Percentiles rank a stretch among this genome's conserved stretches.
Evolutionary conservation across 768 basidiomycete genomes (phyloP).

Genomic region (Hysterangium stoloniferum): DNA sequence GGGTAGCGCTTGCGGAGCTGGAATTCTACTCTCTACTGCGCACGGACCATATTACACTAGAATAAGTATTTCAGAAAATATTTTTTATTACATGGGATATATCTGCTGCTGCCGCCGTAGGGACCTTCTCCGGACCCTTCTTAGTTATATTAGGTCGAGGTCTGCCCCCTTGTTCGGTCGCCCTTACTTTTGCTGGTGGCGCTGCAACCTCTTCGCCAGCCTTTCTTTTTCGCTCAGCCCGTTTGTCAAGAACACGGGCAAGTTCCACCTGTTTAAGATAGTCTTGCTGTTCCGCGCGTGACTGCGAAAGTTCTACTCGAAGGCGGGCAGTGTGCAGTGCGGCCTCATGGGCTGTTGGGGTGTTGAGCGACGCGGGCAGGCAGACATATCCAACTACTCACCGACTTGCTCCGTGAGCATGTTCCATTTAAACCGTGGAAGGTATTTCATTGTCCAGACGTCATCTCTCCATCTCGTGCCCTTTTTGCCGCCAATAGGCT

Average conservation of each 20-base stretch:
- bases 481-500: constrained; percentile 91
- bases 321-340: constrained; percentile 82
- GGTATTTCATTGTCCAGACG: constrained; percentile 99
- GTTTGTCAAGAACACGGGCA: constrained; percentile 77
- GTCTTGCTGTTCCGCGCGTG: constrained; percentile 80
- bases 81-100: too few relatives aligned
- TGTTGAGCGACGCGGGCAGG: background rate
- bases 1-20: too few relatives aligned
- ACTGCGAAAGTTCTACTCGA: constrained; percentile 87
- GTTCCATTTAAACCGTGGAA: constrained; percentile 97
- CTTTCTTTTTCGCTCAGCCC: constrained; percentile 47
- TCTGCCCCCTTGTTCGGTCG: too few relatives aligned
- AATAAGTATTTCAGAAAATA: too few relatives aligned
- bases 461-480: constrained; percentile 90
- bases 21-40: too few relatives aligned
- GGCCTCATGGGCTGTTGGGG: constrained; percentile 74
- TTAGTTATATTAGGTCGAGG: too few relatives aligned
- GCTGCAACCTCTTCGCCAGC: constrained; percentile 16
- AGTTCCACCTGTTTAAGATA: constrained; percentile 94
- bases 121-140: too few relatives aligned
- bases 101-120: too few relatives aligned
- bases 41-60: too few relatives aligned
- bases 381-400: constrained; percentile 34
- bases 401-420: constrained; percentile 99
- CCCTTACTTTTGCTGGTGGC: too few relatives aligned